Evolutionary conservation across 495 filamentous ascomycete species (phyloP).

Genomic region (Aspergillus cavernicola): DNA sequence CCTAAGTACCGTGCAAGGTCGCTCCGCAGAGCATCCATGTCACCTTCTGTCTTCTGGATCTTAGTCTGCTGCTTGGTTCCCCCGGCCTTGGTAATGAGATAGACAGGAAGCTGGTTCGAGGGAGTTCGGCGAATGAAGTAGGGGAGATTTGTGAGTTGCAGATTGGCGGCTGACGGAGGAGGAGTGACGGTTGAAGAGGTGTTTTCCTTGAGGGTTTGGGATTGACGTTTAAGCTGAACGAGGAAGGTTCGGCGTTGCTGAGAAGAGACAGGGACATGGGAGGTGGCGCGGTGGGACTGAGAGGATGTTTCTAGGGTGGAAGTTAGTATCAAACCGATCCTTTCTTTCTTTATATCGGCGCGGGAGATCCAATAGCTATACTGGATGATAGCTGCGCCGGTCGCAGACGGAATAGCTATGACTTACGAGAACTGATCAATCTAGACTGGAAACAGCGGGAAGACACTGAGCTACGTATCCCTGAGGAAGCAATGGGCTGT

Average conservation of each 20-base stretch:
- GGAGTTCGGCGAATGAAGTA: slow-evolving; percentile 73
- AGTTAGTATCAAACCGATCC: slow-evolving; percentile 8
- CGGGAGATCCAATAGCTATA: neutral
- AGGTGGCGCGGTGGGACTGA: slow-evolving; percentile 16
- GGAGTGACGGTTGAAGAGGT: slow-evolving; percentile 24
- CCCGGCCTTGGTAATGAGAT: slow-evolving; percentile 67
- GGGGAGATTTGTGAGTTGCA: slow-evolving; percentile 44
- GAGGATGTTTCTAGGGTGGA: slow-evolving; percentile 20
- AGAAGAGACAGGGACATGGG: slow-evolving; percentile 16
- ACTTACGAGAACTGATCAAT: slow-evolving; percentile 32
- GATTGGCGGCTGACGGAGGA: slow-evolving; percentile 20
- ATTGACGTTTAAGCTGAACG: slow-evolving; percentile 36
- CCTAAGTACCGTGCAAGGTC: slow-evolving; percentile 48
- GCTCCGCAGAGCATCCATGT: slow-evolving; percentile 50
- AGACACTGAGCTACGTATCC: slow-evolving; percentile 34
- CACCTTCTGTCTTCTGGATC: slow-evolving; percentile 75
- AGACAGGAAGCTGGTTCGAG: slow-evolving; percentile 74
- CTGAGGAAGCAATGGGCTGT: slow-evolving; percentile 31
- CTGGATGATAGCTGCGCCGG: slow-evolving; percentile 1
- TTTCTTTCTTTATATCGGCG: slow-evolving; percentile 2
- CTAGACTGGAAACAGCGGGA: slow-evolving; percentile 30
- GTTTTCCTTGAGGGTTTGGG: slow-evolving; percentile 39
- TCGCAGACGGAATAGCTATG: slow-evolving; percentile 10
- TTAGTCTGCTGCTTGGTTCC: slow-evolving; percentile 73
- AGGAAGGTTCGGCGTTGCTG: slow-evolving; percentile 41